A percentile compares a stretch with the other conserved stretches of the same genome.
These are phyloP conservation scores for Acrocalymma vagum DNA, from an alignment of 2,329 filamentous ascomycete species.

Conservation along the genomic window DNA sequence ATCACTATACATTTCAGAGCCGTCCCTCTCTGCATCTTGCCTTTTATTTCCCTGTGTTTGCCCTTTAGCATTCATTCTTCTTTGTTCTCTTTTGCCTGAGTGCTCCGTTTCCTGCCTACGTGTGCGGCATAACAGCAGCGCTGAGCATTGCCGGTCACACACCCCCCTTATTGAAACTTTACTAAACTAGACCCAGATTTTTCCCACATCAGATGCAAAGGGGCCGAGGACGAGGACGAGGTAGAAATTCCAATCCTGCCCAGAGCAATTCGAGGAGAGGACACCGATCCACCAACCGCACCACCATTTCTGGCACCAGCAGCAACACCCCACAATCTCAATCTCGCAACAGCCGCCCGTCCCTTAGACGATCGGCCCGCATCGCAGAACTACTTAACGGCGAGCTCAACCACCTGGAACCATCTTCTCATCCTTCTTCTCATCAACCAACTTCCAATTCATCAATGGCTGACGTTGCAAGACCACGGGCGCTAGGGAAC, in stretches of 20 bases:
- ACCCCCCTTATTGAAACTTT: constrained; percentile 23
- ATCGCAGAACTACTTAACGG: constrained; percentile 40
- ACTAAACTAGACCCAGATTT: constrained; percentile 38
- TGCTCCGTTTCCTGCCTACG: constrained; percentile 24
- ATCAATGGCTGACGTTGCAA: constrained; percentile 49
- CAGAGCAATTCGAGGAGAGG: constrained; percentile 34
- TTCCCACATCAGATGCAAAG: constrained; percentile 48
- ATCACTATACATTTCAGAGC: constrained; percentile 24
- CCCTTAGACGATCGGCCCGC: constrained; percentile 41
- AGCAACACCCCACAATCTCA: constrained; percentile 23
- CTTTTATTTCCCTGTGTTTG: constrained; percentile 10
- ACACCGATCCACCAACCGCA: constrained; percentile 29
- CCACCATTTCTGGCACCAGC: constrained; percentile 21
- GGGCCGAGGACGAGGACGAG: constrained; percentile 43
- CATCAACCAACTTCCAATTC: constrained; percentile 22
- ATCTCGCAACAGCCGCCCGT: constrained; percentile 25
- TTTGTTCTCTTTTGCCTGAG: constrained; percentile 3
- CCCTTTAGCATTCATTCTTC: constrained; percentile 6
- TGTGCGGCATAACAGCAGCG: constrained; percentile 29
- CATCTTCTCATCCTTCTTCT: too few relatives aligned
- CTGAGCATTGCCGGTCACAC: constrained; percentile 29
- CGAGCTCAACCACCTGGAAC: constrained; percentile 23
- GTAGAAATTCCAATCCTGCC: constrained; percentile 41
- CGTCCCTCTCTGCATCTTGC: constrained; percentile 11
- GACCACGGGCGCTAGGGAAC: constrained; percentile 41